Base-by-base conservation (phyloP, 2,329 filamentous ascomycete genomes). In the Fusarium foetens region DNA sequence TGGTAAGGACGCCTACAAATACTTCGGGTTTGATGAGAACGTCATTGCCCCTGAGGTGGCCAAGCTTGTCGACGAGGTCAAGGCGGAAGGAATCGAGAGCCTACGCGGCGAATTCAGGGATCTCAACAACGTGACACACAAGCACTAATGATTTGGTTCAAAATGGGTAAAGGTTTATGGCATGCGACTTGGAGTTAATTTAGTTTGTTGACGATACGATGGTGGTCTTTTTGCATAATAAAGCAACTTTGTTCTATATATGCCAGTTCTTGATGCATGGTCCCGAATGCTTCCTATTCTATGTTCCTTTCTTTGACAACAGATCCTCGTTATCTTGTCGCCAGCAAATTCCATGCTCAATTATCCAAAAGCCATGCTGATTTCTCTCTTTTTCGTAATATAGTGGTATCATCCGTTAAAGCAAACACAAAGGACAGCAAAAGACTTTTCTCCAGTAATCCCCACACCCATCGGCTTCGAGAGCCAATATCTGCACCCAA, bases 21-120 rank as follows among this genome's bases (percentile, higher is more conserved):
- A 85, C 59, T 90, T 90, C 75, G 86, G 88, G 2, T 89, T 87
- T 68, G 84, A 88, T 55, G 82, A 83, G 67, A 78, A 77, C 6
- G 82, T 86, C 69, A 82, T 82, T 49, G 80, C 80, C 8, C 73
- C 75, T 6, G 70, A 77, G 71, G 83, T 86, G 10, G 76, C 75
- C 17, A 79, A 71, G 57, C 62, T 82, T 21, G 75, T 80, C 2
- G 67, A 75, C 17, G 76, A 80, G 57, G 76, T 79, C 1, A 74
- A 77, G 60, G 70, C 68, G 51, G 76, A 77, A 35, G 79, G 79
- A 14, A 68, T 80, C 19, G 79, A 79, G 61, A 69, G 72, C 27
- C 62, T 82, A 6, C 70, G 73, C 6, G 77, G 79, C 14, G 79
- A 81, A 57, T 82, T 82, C 52, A 74, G 77, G 42, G 77, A 80